phyloP scores from a whole-genome alignment of 2,329 filamentous ascomycete genomes.

The Didymella sp. region DNA sequence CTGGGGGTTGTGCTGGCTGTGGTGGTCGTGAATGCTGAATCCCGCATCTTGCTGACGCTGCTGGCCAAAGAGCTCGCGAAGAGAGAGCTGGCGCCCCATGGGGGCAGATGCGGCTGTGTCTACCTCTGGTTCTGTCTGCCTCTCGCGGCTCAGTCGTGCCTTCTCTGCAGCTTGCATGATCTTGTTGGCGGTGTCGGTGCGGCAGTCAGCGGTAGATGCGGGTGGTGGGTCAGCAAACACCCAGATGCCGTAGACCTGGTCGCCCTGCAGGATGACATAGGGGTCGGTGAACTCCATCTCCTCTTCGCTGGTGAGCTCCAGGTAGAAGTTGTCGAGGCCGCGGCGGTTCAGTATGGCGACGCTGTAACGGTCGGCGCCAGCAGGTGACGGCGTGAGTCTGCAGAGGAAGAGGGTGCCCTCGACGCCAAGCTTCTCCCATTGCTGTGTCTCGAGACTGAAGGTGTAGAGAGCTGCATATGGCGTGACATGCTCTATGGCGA shows the following conservation, averaged over 20 bases:
- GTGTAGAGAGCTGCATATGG: conserved; percentile 87
- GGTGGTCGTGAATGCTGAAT: conserved; percentile 54
- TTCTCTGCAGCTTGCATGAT: conserved; percentile 63
- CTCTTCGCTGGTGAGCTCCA: conserved; percentile 52
- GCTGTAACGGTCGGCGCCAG: conserved; percentile 50
- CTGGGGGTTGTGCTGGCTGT: conserved; percentile 5
- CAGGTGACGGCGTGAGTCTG: conserved; percentile 58
- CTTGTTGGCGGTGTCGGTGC: conserved; percentile 59
- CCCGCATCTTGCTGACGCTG: conserved; percentile 60
- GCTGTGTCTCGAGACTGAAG: conserved; percentile 68
- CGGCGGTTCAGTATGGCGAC: conserved; percentile 58
- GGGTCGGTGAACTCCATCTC: conserved; percentile 60
- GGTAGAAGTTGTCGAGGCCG: conserved; percentile 56
- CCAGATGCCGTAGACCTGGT: conserved; percentile 66
- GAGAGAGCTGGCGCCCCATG: conserved; percentile 61
- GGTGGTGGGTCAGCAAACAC: conserved; percentile 67
- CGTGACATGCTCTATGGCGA: conserved; percentile 77
- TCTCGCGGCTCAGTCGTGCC: conserved; percentile 58
- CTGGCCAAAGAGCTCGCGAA: conserved; percentile 63
- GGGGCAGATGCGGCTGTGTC: conserved; percentile 48
- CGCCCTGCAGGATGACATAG: conserved; percentile 63
- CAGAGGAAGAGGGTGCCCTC: conserved; percentile 93
- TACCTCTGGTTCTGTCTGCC: conserved; percentile 32
- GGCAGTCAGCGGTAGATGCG: conserved; percentile 60
- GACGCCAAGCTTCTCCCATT: conserved; percentile 85